Base-by-base conservation (phyloP, 352 stramenopile species). In the Plasmopara muralis region DNA sequence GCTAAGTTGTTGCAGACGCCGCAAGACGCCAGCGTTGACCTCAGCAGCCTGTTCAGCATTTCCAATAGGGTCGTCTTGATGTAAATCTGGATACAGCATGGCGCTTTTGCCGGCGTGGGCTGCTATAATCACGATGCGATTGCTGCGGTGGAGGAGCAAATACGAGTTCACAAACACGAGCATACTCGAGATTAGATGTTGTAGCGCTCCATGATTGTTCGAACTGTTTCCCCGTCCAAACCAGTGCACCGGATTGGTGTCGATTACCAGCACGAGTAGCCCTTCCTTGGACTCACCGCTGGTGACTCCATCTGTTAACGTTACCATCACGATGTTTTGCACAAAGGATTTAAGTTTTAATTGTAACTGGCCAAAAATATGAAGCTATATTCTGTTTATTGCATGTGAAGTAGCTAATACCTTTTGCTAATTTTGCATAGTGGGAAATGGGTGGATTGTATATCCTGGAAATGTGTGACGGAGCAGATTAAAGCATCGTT, bases 111-210 rank as follows among this genome's bases (percentile, higher is more conserved):
- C 83, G 9, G 77, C 80, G 44, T 93, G 83, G 35, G 83, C 80
- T 0, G 83, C 83, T 55, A 93, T 77, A 46, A 93, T 77, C 47
- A 91, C 76, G 53, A 93, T 86, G 39, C 79, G 78, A 55, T 93
- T 93, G 65, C 74, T 93, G 51, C 83, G 78, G 48, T 91, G 78
- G 38, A 91, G 76, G 48, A 93, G 61, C 58, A 93, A 63, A 64
- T 91, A 93, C 55, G 83, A 82, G 61, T 90, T 93, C 53, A 91
- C 81, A 49, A 89, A 93, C 64, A 93, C 77, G 43, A 93, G 74
- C 40, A 70, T 71, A 57, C 74, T 88, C 9, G 77, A 75, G 41
- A 93, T 77, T 34, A 89, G 68, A 57, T 85, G 72, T 70, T 88
- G 70, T 33, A 86, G 71, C 40, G 45, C 56, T 7, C 42, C 45